These are phyloP conservation scores for Boletus subcaerulescens DNA, from an alignment of 768 basidiomycete genomes.

Conservation along the genomic window DNA sequence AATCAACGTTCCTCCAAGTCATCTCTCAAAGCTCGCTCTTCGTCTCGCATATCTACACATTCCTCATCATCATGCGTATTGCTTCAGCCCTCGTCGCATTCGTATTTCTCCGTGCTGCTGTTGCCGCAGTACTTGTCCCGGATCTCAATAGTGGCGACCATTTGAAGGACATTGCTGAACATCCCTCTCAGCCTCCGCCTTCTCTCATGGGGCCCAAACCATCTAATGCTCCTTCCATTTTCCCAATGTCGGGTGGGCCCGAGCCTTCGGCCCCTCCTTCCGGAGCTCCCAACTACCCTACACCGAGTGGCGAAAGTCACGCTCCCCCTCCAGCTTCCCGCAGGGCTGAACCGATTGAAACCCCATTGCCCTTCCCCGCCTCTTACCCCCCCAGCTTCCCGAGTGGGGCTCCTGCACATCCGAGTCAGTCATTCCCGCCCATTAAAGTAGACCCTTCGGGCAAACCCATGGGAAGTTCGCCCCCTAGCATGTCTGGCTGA, in stretches of 20 bases:
- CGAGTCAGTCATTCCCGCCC: background rate
- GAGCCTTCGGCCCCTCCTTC: background rate
- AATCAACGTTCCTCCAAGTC: no score
- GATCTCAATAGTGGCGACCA: background rate
- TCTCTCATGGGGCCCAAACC: background rate
- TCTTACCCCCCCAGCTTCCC: background rate
- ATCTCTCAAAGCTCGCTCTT: background rate
- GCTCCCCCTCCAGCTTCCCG: background rate
- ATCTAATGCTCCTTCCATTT: background rate
- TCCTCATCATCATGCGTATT: slow-evolving; percentile 9
- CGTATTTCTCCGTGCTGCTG: background rate
- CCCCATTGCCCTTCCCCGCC: background rate
- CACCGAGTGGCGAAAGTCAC: background rate
- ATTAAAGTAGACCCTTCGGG: no score
- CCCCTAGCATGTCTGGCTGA: background rate
- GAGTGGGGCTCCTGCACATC: background rate
- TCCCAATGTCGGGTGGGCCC: background rate
- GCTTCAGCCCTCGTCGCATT: slow-evolving; percentile 1
- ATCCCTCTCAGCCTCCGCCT: background rate
- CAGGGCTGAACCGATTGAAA: background rate
- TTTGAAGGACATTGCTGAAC: no score
- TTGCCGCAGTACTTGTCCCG: slow-evolving; percentile 5
- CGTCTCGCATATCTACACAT: background rate
- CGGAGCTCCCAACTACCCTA: background rate
- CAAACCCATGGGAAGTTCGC: no score